Evolutionary conservation across 768 basidiomycete species (phyloP).

Genomic region (Trametes elegans): DNA sequence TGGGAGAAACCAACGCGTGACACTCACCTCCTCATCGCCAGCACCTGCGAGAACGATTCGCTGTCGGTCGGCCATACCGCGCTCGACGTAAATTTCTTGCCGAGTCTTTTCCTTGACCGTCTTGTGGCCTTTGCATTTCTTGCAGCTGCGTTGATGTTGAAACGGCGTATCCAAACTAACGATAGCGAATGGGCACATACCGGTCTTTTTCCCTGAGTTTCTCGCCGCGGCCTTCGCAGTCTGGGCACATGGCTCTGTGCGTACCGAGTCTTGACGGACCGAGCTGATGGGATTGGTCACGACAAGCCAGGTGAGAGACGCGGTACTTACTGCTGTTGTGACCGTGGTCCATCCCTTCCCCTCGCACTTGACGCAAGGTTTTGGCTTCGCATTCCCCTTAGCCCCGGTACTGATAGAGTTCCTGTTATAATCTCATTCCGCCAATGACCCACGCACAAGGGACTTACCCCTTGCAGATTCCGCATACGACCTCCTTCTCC

Average conservation of each 20-base stretch:
- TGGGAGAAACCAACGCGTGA: not conserved
- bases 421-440: not conserved
- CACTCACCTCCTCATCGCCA: constrained; percentile 80
- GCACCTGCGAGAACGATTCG: constrained; percentile 88
- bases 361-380: constrained; percentile 74
- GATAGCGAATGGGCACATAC: constrained; percentile 38
- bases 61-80: constrained; percentile 81
- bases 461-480: constrained; percentile 74
- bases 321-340: constrained; percentile 46
- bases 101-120: constrained; percentile 85
- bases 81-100: constrained; percentile 83
- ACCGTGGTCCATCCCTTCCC: constrained; percentile 77
- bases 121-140: constrained; percentile 90
- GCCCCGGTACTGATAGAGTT: constrained; percentile 64
- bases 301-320: not conserved
- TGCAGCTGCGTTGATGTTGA: constrained; percentile 58
- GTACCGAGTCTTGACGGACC: constrained; percentile 47
- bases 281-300: constrained; percentile 31
- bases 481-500: constrained; percentile 82
- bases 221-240: constrained; percentile 67
- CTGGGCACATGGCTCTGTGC: constrained; percentile 57
- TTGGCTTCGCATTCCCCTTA: constrained; percentile 80
- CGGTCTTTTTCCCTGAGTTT: constrained; percentile 82
- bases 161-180: constrained; percentile 7
- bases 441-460: not conserved